phyloP scores from a whole-genome alignment of 2,329 filamentous ascomycete species.

The Leptographium procerum region DNA sequence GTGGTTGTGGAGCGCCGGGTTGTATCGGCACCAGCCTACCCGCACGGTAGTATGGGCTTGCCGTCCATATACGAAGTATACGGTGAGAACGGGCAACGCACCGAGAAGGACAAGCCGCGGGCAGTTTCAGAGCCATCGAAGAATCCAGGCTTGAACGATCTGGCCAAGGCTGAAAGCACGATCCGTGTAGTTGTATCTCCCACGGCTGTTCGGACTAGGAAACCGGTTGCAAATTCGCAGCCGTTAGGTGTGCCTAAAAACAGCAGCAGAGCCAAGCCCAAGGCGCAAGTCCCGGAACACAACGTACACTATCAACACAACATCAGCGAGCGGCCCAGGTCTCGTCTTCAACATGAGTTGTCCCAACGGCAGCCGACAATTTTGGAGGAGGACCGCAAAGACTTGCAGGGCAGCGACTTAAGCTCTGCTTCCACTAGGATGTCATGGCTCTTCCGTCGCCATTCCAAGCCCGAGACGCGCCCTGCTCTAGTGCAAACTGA shows the following conservation, averaged over 20 bases:
- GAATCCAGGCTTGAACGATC: slow-evolving; percentile 7
- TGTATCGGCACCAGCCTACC: slow-evolving; percentile 39
- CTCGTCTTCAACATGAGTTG: not conserved
- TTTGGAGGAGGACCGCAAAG: slow-evolving; percentile 7
- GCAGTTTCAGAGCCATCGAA: slow-evolving; percentile 35
- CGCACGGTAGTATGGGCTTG: slow-evolving; percentile 25
- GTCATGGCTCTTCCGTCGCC: slow-evolving; percentile 12
- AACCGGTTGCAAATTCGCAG: not conserved
- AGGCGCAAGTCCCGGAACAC: not conserved
- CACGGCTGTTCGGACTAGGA: slow-evolving; percentile 1
- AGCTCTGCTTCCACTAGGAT: slow-evolving; percentile 1
- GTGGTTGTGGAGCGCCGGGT: slow-evolving; percentile 28
- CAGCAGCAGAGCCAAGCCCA: not conserved
- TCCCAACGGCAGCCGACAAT: slow-evolving; percentile 1
- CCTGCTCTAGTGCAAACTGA: slow-evolving; percentile 2
- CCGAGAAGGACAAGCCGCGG: slow-evolving; percentile 24
- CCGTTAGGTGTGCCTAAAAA: slow-evolving; percentile 6
- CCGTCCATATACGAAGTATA: slow-evolving; percentile 38
- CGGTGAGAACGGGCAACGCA: slow-evolving; percentile 14
- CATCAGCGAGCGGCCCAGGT: not conserved
- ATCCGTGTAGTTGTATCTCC: slow-evolving; percentile 13
- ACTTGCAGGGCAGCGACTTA: slow-evolving; percentile 1
- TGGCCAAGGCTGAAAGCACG: slow-evolving; percentile 9
- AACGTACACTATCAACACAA: not conserved
- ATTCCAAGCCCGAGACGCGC: slow-evolving; percentile 13